Evolutionary conservation across 2,329 filamentous ascomycete species (phyloP).

Genomic region (Bipolaris victoriae): DNA sequence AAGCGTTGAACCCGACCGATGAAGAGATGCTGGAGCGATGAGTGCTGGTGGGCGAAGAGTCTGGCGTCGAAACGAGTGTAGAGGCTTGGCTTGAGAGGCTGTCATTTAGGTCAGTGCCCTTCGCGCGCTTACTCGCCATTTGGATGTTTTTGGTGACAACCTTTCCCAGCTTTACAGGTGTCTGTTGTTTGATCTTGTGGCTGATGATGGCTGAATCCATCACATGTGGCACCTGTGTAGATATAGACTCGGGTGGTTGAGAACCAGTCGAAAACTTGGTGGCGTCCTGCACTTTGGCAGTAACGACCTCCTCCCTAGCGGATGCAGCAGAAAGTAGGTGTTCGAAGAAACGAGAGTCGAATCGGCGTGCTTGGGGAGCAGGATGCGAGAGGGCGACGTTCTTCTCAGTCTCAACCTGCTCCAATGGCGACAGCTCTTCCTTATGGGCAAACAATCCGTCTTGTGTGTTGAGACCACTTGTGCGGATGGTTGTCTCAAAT

Average conservation of each 20-base stretch:
- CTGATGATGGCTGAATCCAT: constrained; percentile 1
- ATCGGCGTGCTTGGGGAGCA: neutral
- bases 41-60: neutral
- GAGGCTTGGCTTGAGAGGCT: neutral
- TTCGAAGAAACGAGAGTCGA: neutral
- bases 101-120: neutral
- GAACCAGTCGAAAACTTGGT: neutral
- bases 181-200: neutral
- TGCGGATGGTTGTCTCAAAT: neutral
- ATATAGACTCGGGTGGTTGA: neutral
- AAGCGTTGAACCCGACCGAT: neutral
- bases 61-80: too few relatives aligned
- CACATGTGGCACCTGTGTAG: neutral
- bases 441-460: neutral
- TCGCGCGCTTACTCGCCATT: neutral
- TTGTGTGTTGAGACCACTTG: neutral
- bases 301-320: neutral
- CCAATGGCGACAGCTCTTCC: too few relatives aligned
- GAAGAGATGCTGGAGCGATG: neutral
- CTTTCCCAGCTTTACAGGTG: too few relatives aligned
- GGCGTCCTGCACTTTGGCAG: too few relatives aligned
- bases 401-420: neutral
- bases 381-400: neutral
- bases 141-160: neutral
- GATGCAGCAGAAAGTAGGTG: neutral